Evolutionary conservation across 2,329 filamentous ascomycete species (phyloP).

Genomic region (Aschersonia sp.): DNA sequence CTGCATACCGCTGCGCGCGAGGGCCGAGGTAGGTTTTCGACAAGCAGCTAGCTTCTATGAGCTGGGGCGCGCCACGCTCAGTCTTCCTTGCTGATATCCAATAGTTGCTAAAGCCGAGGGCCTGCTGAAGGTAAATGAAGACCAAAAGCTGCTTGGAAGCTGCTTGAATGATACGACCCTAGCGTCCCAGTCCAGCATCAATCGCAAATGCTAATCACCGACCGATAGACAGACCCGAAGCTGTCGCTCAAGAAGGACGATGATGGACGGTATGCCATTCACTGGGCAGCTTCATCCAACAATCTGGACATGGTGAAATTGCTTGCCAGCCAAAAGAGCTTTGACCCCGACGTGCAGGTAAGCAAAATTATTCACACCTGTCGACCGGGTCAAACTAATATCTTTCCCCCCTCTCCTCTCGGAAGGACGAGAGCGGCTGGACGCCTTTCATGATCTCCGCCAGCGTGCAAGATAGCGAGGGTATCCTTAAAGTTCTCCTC

Average conservation of each 20-base stretch:
- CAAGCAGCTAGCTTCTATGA: neutral
- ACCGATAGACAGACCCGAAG: slow-evolving; percentile 57
- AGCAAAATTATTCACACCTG: neutral
- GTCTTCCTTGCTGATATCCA: neutral
- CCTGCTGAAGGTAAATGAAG: slow-evolving; percentile 5
- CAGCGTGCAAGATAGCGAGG: slow-evolving; percentile 58
- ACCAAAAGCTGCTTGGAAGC: neutral
- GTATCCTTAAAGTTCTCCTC: slow-evolving; percentile 53
- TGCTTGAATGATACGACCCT: neutral
- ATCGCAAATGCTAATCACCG: neutral
- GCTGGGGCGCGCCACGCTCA: neutral
- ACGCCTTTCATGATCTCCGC: slow-evolving; percentile 73
- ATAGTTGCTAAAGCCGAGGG: slow-evolving; percentile 7
- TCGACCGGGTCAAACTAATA: too few species aligned
- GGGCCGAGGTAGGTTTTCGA: slow-evolving; percentile 54
- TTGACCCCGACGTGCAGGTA: slow-evolving; percentile 74
- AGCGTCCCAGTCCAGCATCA: too few species aligned
- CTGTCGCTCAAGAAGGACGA: slow-evolving; percentile 60
- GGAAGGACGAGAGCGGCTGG: slow-evolving; percentile 64
- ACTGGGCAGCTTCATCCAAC: slow-evolving; percentile 88
- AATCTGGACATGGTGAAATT: slow-evolving; percentile 59
- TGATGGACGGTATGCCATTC: slow-evolving; percentile 79
- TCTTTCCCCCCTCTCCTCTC: neutral
- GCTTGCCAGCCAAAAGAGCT: slow-evolving; percentile 54
- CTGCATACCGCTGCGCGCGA: slow-evolving; percentile 81